A percentile compares a stretch with the other conserved stretches of the same genome.
Conservation (phyloP, 2,329 filamentous ascomycete species). For the Zymoseptoria tritici region DNA sequence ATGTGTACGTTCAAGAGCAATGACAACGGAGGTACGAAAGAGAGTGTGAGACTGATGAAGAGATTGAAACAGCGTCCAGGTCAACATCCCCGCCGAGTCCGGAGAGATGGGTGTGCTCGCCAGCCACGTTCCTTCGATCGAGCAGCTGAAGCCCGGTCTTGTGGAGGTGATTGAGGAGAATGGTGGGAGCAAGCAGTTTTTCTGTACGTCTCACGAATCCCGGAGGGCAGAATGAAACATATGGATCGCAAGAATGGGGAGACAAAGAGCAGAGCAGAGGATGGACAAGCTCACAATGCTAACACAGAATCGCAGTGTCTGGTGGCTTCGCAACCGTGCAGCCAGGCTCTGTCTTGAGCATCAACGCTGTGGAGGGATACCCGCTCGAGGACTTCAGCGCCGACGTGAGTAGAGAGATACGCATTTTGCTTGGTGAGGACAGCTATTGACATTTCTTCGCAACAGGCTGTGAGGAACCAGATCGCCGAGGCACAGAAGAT, state of each 20-base stretch:
- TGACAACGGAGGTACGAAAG: neutral
- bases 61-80: conserved; percentile 64
- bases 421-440: neutral
- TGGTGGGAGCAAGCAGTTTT: conserved; percentile 90
- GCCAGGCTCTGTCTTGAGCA: conserved; percentile 88
- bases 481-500: conserved; percentile 95
- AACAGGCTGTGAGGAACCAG: conserved; percentile 72
- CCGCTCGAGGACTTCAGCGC: conserved; percentile 91
- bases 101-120: conserved; percentile 99
- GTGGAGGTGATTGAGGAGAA: conserved; percentile 93
- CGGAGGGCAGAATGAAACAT: neutral
- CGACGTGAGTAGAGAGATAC: conserved; percentile 48
- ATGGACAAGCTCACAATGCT: conserved; percentile 1
- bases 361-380: conserved; percentile 96
- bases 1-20: conserved; percentile 52
- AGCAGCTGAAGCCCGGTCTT: conserved; percentile 95
- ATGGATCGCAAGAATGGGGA: neutral
- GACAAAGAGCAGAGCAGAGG: neutral
- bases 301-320: conserved; percentile 56
- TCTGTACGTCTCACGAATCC: conserved; percentile 54
- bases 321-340: conserved; percentile 96
- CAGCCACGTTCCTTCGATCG: conserved; percentile 97
- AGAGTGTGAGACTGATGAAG: conserved; percentile 18
- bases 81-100: conserved; percentile 96
- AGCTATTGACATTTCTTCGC: neutral